Conservation (phyloP, 345 rosid genomes). For the Pistacia vera region DNA sequence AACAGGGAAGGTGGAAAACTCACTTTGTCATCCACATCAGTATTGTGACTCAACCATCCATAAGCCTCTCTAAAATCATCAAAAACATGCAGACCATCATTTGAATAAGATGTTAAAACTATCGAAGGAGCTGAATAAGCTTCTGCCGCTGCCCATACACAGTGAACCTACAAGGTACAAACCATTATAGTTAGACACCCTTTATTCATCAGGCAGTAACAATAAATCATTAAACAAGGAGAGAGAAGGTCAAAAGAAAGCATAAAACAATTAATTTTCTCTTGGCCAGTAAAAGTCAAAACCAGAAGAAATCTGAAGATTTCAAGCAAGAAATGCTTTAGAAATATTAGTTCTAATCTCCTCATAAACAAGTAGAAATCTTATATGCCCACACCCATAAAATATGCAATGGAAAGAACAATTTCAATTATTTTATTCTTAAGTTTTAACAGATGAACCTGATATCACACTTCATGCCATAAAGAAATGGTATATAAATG, state of each 20-base stretch:
- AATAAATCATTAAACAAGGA: neutral
- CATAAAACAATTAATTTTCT: neutral
- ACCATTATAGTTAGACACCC: slow-evolving; percentile 13
- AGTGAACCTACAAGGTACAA: slow-evolving; percentile 68
- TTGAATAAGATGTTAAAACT: slow-evolving; percentile 79
- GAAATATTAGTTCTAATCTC: neutral
- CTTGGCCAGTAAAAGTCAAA: neutral
- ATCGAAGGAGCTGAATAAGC: slow-evolving; percentile 99
- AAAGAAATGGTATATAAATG: neutral
- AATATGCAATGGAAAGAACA: neutral
- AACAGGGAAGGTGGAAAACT: slow-evolving; percentile 23
- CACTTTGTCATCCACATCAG: slow-evolving; percentile 99
- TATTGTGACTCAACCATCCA: slow-evolving; percentile 93
- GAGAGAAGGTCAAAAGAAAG: neutral
- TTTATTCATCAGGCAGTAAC: neutral
- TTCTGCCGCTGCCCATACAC: slow-evolving; percentile 99
- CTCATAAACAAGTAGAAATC: neutral
- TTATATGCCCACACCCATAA: neutral
- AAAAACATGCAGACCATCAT: slow-evolving; percentile 87
- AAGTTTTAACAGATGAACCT: neutral
- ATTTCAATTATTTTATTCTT: neutral
- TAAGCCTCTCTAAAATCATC: slow-evolving; percentile 99
- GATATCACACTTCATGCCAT: slow-evolving; percentile 7
- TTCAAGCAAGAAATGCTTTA: neutral
- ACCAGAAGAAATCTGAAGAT: slow-evolving; percentile 1